Percentiles rank a stretch among this genome's conserved stretches.
These are phyloP conservation scores for Stemphylium vesicarium DNA, from an alignment of 2,329 filamentous ascomycete species.

Conservation along the genomic window DNA sequence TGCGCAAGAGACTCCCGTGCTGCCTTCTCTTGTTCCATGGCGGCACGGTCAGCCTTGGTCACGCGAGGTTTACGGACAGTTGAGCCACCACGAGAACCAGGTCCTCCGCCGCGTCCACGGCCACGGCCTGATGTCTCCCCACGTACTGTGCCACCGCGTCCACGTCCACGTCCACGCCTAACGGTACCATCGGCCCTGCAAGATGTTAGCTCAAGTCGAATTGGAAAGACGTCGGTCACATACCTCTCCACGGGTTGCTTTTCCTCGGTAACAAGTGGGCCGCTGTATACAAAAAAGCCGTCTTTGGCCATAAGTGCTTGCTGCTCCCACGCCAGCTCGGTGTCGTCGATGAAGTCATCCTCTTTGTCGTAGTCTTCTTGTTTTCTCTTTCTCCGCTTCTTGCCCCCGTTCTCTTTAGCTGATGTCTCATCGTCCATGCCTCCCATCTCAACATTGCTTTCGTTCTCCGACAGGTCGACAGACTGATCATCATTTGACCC, in stretches of 20 bases:
- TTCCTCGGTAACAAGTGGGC: constrained; percentile 86
- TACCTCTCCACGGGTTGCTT: constrained; percentile 71
- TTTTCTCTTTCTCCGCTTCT: constrained; percentile 82
- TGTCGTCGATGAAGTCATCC: constrained; percentile 82
- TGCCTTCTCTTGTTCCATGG: constrained; percentile 80
- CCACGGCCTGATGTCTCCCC: constrained; percentile 50
- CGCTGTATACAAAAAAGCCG: constrained; percentile 97
- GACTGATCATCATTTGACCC: constrained; percentile 81
- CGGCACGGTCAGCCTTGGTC: constrained; percentile 83
- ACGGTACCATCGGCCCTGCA: constrained; percentile 73
- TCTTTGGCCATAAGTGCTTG: constrained; percentile 93
- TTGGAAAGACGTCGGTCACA: constrained; percentile 27
- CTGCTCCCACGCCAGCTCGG: constrained; percentile 93
- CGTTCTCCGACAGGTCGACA: constrained; percentile 72
- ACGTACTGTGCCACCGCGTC: constrained; percentile 56
- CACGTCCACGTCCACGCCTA: constrained; percentile 68
- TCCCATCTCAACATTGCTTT: constrained; percentile 88
- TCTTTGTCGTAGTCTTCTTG: constrained; percentile 71
- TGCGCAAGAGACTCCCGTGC: constrained; percentile 67
- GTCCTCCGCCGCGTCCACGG: constrained; percentile 60
- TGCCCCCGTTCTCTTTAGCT: constrained; percentile 58
- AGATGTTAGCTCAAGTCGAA: constrained; percentile 31
- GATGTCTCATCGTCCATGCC: constrained; percentile 59
- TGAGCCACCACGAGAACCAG: constrained; percentile 76
- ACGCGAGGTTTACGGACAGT: constrained; percentile 81